Conservation (phyloP, 2,329 filamentous ascomycete genomes). For the Botryotinia narcissicola region DNA sequence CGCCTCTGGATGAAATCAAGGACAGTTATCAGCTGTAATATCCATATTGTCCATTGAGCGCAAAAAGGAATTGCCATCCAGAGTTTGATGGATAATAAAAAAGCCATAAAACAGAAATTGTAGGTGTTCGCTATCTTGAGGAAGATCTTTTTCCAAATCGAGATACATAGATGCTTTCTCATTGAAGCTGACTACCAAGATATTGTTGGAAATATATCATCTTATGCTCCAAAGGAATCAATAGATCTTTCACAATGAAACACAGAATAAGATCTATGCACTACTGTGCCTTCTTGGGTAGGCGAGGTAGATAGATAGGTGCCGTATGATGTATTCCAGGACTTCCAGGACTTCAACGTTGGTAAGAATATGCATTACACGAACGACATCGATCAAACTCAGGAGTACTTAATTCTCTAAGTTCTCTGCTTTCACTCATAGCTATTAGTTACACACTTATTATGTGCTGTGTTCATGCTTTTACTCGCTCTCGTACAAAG, state of each 20-base stretch:
- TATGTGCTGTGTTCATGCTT: background rate
- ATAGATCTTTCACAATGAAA: background rate
- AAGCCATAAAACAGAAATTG: background rate
- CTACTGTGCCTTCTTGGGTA: background rate
- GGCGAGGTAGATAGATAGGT: background rate
- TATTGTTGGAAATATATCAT: background rate
- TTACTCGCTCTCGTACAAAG: background rate
- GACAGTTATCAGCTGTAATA: background rate
- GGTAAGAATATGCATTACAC: background rate
- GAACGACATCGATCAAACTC: constrained; percentile 5
- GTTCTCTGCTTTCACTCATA: background rate
- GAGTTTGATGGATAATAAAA: background rate
- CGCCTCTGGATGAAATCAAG: background rate
- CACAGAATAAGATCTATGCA: background rate
- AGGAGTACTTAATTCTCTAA: background rate
- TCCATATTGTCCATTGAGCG: no score
- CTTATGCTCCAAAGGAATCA: background rate
- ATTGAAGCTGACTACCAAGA: background rate
- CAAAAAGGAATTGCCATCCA: background rate
- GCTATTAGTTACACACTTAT: background rate
- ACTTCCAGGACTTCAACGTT: background rate
- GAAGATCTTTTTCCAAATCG: background rate
- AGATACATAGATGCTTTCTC: background rate
- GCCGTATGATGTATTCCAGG: background rate
- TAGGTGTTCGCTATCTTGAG: background rate